Evolutionary conservation across 805 yeast genomes (phyloP).

Genomic region (Pichia nakasei): DNA sequence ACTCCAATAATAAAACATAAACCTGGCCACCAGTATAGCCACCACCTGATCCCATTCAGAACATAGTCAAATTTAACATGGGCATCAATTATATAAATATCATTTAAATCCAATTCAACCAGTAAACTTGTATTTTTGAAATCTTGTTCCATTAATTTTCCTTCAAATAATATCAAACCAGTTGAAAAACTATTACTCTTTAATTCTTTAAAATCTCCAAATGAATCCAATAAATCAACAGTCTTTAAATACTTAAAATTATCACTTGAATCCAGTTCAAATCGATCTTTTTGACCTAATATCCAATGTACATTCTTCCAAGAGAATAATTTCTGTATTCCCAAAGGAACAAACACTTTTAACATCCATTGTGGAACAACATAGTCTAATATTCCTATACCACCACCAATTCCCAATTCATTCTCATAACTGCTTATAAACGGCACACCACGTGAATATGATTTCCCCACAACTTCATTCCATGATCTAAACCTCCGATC

Average conservation of each 20-base stretch:
- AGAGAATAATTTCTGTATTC: conserved; percentile 6
- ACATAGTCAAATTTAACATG: conserved; percentile 9
- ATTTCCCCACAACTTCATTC: conserved; percentile 7
- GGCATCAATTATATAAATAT: conserved; percentile 7
- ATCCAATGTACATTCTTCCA: conserved; percentile 2
- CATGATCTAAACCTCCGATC: conserved; percentile 5
- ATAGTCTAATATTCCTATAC: conserved; percentile 6
- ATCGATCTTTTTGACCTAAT: conserved; percentile 2
- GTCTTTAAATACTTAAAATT: not conserved
- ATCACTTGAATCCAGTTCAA: not conserved
- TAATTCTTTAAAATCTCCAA: not conserved
- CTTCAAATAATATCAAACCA: conserved; percentile 4
- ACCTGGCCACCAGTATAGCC: conserved; percentile 16
- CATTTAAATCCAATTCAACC: conserved; percentile 9
- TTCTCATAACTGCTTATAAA: not conserved
- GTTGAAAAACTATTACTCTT: conserved; percentile 3
- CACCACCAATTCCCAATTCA: not conserved
- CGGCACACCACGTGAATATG: conserved; percentile 6
- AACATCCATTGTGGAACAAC: conserved; percentile 10
- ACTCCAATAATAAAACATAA: conserved; percentile 11
- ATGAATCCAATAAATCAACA: conserved; percentile 3
- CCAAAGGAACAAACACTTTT: conserved; percentile 7
- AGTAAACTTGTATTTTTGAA: conserved; percentile 5
- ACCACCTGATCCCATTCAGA: conserved; percentile 10
- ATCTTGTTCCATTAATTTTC: conserved; percentile 1